Conservation (phyloP, 2,329 filamentous ascomycete genomes). For the Mariannaea elegans region DNA sequence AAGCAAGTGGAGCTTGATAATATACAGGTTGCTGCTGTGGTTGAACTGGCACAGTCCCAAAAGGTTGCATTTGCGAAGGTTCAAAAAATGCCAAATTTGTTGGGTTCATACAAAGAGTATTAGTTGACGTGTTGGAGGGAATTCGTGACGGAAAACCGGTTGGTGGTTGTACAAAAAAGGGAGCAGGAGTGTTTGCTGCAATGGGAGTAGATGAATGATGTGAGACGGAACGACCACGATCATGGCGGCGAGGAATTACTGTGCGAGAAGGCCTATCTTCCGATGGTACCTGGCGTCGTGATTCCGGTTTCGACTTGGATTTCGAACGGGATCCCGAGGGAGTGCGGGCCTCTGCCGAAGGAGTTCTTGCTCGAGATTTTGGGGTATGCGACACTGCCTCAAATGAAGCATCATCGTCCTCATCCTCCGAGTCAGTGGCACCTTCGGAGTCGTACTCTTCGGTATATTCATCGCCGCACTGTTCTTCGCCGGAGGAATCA, state of each 20-base stretch:
- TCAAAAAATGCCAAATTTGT: slow-evolving; percentile 25
- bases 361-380: slow-evolving; percentile 6
- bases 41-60: slow-evolving; percentile 22
- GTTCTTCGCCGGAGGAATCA: background rate
- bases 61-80: slow-evolving; percentile 21
- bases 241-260: background rate
- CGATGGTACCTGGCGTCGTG: background rate
- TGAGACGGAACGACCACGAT: slow-evolving; percentile 15
- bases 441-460: background rate
- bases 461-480: background rate
- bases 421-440: slow-evolving; percentile 5
- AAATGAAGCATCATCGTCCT: slow-evolving; percentile 9
- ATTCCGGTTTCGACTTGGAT: background rate
- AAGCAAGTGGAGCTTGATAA: slow-evolving; percentile 32
- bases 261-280: background rate
- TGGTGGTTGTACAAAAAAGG: slow-evolving; percentile 35
- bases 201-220: slow-evolving; percentile 13
- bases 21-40: slow-evolving; percentile 33
- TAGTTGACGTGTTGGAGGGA: slow-evolving; percentile 27
- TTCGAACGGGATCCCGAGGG: background rate
- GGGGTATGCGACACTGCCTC: slow-evolving; percentile 13
- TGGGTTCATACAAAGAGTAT: slow-evolving; percentile 26
- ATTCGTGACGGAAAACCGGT: slow-evolving; percentile 28
- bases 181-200: slow-evolving; percentile 9
- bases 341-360: background rate